Percentiles rank a stretch among this genome's conserved stretches.
Evolutionary conservation across 306 rosid species (phyloP).

Genomic region (Purshia tridentata): DNA sequence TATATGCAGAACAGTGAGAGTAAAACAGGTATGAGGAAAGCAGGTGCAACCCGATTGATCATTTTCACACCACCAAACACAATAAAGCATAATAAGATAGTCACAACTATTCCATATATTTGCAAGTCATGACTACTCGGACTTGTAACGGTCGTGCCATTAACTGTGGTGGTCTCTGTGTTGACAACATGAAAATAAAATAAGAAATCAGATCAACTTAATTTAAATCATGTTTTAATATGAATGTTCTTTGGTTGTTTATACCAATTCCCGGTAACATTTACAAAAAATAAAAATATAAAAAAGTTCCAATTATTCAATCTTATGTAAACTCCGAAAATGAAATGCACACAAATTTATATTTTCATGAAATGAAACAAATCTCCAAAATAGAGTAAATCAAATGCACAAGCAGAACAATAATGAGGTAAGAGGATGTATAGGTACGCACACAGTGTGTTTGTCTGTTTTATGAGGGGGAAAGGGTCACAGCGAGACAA

Average conservation of each 20-base stretch:
- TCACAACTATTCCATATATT: slow-evolving; percentile 91
- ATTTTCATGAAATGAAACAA: not conserved
- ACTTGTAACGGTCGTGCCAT: slow-evolving; percentile 60
- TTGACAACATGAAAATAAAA: slow-evolving; percentile 27
- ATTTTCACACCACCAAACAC: slow-evolving; percentile 99
- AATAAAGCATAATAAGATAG: slow-evolving; percentile 87
- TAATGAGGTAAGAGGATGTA: not conserved
- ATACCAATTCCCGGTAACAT: not conserved
- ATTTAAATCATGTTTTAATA: not conserved
- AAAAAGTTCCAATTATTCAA: not conserved
- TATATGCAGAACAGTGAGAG: slow-evolving; percentile 80
- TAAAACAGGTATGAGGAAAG: slow-evolving; percentile 88
- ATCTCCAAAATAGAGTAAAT: not conserved
- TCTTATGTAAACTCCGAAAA: not conserved
- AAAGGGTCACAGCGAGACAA: not conserved
- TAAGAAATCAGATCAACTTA: slow-evolving; percentile 19
- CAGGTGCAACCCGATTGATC: slow-evolving; percentile 98
- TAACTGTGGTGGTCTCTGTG: slow-evolving; percentile 78
- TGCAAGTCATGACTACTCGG: slow-evolving; percentile 92
- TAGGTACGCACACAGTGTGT: not conserved
- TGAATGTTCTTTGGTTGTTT: not conserved
- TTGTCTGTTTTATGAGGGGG: not conserved
- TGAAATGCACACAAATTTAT: not conserved
- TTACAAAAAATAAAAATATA: not conserved
- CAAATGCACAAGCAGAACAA: not conserved